Percentiles rank a stretch among this genome's conserved stretches.
phyloP scores from a whole-genome alignment of 495 filamentous ascomycete species.

The Neurospora pannonica region DNA sequence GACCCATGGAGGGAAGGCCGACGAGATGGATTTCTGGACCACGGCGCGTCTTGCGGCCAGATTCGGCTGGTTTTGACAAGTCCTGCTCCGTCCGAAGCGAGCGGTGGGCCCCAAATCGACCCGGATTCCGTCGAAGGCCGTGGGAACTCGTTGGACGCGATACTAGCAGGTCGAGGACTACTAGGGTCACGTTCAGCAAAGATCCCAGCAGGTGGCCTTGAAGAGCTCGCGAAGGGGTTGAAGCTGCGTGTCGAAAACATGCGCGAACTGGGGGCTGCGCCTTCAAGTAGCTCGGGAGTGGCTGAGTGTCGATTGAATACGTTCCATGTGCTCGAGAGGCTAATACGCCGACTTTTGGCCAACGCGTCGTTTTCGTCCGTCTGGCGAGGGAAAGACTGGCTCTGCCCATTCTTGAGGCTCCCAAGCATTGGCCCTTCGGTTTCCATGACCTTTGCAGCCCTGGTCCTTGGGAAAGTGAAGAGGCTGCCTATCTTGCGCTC shows the following conservation, averaged over 20 bases:
- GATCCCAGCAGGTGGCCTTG: conserved; percentile 57
- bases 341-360: conserved; percentile 38
- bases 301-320: conserved; percentile 47
- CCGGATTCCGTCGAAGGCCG: conserved; percentile 71
- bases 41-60: conserved; percentile 35
- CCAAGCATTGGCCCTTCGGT: conserved; percentile 63
- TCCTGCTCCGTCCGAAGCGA: conserved; percentile 9
- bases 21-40: conserved; percentile 37
- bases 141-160: conserved; percentile 69
- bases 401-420: conserved; percentile 64
- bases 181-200: conserved; percentile 57
- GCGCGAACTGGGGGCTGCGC: conserved; percentile 21
- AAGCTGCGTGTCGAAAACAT: conserved; percentile 36
- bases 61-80: conserved; percentile 28
- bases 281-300: conserved; percentile 30
- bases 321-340: conserved; percentile 42
- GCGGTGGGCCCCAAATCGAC: conserved; percentile 37
- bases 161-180: conserved; percentile 68
- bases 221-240: conserved; percentile 57
- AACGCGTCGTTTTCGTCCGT: conserved; percentile 36
- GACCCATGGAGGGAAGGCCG: conserved; percentile 41
- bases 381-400: conserved; percentile 66
- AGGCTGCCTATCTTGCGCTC: conserved; percentile 31
- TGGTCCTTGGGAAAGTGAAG: conserved; percentile 59
- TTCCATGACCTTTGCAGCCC: conserved; percentile 57